These are phyloP conservation scores for Dryadomyces sulphureus DNA, from an alignment of 2,329 filamentous ascomycete species.

Conservation along the genomic window DNA sequence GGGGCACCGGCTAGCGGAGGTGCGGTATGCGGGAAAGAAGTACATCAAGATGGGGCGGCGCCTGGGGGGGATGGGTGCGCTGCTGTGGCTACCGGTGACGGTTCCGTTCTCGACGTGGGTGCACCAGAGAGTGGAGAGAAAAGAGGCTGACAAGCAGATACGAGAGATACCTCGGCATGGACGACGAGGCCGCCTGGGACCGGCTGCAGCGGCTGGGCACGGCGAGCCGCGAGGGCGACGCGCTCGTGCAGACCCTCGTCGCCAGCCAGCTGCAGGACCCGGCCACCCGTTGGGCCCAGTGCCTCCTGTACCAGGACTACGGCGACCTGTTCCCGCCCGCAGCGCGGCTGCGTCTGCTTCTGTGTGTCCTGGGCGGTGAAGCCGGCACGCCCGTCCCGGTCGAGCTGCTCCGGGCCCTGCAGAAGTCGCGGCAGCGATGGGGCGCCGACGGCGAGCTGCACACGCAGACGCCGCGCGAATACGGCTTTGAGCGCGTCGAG, in stretches of 20 bases:
- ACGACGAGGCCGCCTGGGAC: constrained; percentile 17
- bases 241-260: constrained; percentile 14
- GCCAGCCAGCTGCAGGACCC: constrained; percentile 4
- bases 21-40: constrained; percentile 19
- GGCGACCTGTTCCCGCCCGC: constrained; percentile 13
- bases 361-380: constrained; percentile 12
- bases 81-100: constrained; percentile 19
- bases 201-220: constrained; percentile 14
- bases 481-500: constrained; percentile 10
- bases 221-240: constrained; percentile 7
- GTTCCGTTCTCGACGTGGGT: constrained; percentile 20
- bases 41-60: constrained; percentile 19
- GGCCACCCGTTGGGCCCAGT: constrained; percentile 7
- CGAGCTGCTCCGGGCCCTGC: constrained; percentile 12
- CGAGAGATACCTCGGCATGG: constrained; percentile 20
- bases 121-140: not conserved
- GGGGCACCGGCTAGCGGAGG: constrained; percentile 13
- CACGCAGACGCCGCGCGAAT: constrained; percentile 10
- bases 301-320: constrained; percentile 14
- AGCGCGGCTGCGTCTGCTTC: constrained; percentile 14
- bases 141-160: constrained; percentile 12
- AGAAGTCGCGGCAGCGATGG: constrained; percentile 14
- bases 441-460: constrained; percentile 14
- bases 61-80: constrained; percentile 16
- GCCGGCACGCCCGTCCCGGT: constrained; percentile 13